A percentile compares a stretch with the other conserved stretches of the same genome.
phyloP scores from a whole-genome alignment of 257 asterid genomes.

The Nicotiana knightiana region DNA sequence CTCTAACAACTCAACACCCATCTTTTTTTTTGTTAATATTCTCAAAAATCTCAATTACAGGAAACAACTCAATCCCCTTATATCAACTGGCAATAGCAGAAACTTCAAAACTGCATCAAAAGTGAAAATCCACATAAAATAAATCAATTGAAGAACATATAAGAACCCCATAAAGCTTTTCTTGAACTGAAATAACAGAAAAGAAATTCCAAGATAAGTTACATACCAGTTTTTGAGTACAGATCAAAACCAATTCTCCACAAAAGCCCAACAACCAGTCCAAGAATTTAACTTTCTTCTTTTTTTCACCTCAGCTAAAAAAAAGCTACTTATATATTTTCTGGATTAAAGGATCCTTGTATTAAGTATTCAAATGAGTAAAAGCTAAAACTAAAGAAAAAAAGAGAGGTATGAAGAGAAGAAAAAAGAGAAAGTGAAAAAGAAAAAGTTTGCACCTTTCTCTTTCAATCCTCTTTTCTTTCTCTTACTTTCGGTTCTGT shows the following conservation, averaged over 20 bases:
- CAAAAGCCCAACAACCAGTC: neutral
- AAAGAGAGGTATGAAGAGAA: neutral
- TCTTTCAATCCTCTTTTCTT: neutral
- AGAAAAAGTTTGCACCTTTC: slow-evolving; percentile 10
- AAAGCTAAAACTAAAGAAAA: neutral
- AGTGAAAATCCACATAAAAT: slow-evolving; percentile 4
- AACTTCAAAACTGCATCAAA: slow-evolving; percentile 8
- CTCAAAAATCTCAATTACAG: slow-evolving; percentile 33
- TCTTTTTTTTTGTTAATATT: slow-evolving; percentile 18
- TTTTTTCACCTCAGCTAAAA: neutral
- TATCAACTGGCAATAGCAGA: slow-evolving; percentile 26
- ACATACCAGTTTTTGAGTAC: slow-evolving; percentile 15
- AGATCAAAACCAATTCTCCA: slow-evolving; percentile 16
- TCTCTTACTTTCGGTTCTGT: neutral
- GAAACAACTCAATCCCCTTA: slow-evolving; percentile 25
- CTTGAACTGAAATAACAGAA: neutral
- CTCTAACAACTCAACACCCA: slow-evolving; percentile 45
- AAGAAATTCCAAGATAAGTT: neutral
- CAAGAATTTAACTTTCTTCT: neutral
- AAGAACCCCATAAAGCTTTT: slow-evolving; percentile 8
- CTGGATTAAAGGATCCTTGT: neutral
- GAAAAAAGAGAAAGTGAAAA: neutral
- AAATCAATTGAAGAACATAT: slow-evolving; percentile 16
- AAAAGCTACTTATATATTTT: slow-evolving; percentile 3
- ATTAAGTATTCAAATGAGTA: neutral